Base-by-base conservation (phyloP, 805 yeast species). In the Saturnispora silvae region DNA sequence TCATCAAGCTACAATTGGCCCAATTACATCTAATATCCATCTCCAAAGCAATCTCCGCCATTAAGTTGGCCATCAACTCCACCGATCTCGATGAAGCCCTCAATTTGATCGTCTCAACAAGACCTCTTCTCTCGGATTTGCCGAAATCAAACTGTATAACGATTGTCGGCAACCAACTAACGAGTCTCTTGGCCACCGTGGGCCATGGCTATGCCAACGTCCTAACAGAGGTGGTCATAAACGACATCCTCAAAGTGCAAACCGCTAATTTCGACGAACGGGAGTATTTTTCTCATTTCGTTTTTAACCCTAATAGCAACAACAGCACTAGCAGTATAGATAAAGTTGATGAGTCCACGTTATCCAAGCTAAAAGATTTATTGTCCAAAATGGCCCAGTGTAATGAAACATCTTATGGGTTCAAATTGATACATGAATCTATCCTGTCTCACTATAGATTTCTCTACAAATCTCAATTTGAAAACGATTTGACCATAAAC, bases 401-500 rank as follows among this genome's bases (percentile, higher is more conserved):
- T 17, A 28, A 29, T n/a, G 33, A 35, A 23, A 28, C 23, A 6
- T 25, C 28, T 4, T 30, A 35, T 17, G 33, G 33, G 6, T 29
- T 29, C n/a, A 29, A 29, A 23, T 15, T 35, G 11, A 20, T 35
- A 18, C 38, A 35, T 5, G 68, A 59, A 47, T 64, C 60, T 31
- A 63, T 64, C 13, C 56, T 62, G 41, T 60, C 59, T 15, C 64
- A 70, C 35, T 62, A 73, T 1, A 71, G 70, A 25, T 31, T 31
- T 13, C 30, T 35, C 15, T 92, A 34, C 74, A 77, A 45, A 69
- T 20, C 33, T n/a, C 23, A 35, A n/a, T 35, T 35, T 13, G 7
- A 22, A n/a, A 33, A 35, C 16, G 38, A 35, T 35, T 33, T 29
- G n/a, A n/a, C 20, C 13, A 35, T 35, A 3, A 13, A 33, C 23